Base-by-base conservation (phyloP, 306 rosid genomes). In the Lotus japonicus region DNA sequence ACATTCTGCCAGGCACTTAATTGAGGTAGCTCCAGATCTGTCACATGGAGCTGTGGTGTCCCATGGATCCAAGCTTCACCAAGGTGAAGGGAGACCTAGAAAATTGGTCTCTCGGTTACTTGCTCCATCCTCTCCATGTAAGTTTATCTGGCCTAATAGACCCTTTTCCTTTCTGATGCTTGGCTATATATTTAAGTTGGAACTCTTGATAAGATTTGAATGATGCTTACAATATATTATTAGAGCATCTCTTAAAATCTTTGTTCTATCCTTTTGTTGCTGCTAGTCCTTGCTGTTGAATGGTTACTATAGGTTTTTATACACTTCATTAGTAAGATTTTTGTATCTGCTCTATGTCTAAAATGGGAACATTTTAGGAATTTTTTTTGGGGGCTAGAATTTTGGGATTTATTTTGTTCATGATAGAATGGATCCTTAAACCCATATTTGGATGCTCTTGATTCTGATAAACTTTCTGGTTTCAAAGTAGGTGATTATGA, bases 121-220 rank as follows among this genome's bases (percentile, higher is more conserved):
- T 60, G 31, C 72, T 73, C 86, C 88, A 51, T 52, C 83, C 35
- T 70, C 84, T 63, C 26, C 3, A 21, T 84, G 98, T 92, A 84
- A 89, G 98, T 80, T 61, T 46, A 31, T 15, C 33, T 41, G 23
- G 60, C 42, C 19, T 48, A 7, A 18, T 64, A 48, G 68, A 60
- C 26, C 13, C 54, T 41, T 50, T 44, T 54, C 52, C 66, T 48
- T 62, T 75, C 18, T 69, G 48, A 16, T 66, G 55, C 58, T 64
- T 23, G 28, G 53, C 51, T 71, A 7, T 23, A 56, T 41, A 14
- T 26, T 2, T 3, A 26, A 26, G 31, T 26, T 76, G 72, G 57
- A 58, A 59, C 39, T 53, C 33, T 46, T 44, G 8, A 46, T 65
- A 71, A 61, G 70, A 19, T 55, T 45, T 23, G 31, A 28, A 11